Percentiles rank a stretch among this genome's conserved stretches.
Evolutionary conservation across 106 monocot genomes (phyloP).

Genomic region (Dioscorea zingiberensis): DNA sequence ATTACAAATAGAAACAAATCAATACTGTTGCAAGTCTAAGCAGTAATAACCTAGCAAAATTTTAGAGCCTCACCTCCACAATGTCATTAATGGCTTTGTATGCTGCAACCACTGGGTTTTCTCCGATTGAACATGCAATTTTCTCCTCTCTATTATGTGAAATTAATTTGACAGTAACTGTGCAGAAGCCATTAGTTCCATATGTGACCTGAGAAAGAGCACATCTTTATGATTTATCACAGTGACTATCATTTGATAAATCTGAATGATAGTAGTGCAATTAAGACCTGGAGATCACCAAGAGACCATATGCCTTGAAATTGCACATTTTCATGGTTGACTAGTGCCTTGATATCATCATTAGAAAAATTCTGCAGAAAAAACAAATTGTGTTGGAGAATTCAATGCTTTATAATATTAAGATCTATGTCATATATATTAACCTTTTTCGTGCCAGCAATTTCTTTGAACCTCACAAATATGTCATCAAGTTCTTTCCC

Average conservation of each 20-base stretch:
- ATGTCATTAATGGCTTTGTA: constrained; percentile 5
- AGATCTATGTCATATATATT: no score
- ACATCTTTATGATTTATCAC: not conserved
- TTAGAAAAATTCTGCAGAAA: not conserved
- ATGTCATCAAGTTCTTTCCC: constrained; percentile 5
- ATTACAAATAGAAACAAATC: no score
- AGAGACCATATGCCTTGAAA: not conserved
- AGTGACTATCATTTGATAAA: not conserved
- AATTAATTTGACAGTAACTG: not conserved
- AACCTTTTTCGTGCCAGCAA: constrained; percentile 4
- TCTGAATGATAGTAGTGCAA: no score
- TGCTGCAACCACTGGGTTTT: not conserved
- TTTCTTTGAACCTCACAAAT: constrained; percentile 1
- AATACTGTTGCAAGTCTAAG: no score
- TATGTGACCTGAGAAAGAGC: not conserved
- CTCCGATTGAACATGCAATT: not conserved
- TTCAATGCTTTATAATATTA: no score
- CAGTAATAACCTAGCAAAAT: no score
- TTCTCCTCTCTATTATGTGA: not conserved
- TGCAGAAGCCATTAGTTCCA: not conserved
- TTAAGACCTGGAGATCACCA: constrained; percentile 3
- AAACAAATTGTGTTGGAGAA: no score
- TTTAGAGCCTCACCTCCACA: not conserved
- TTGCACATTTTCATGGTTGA: not conserved
- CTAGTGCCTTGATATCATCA: not conserved